phyloP scores from a whole-genome alignment of 2,329 filamentous ascomycete species.

The Mycocentrospora acerina region DNA sequence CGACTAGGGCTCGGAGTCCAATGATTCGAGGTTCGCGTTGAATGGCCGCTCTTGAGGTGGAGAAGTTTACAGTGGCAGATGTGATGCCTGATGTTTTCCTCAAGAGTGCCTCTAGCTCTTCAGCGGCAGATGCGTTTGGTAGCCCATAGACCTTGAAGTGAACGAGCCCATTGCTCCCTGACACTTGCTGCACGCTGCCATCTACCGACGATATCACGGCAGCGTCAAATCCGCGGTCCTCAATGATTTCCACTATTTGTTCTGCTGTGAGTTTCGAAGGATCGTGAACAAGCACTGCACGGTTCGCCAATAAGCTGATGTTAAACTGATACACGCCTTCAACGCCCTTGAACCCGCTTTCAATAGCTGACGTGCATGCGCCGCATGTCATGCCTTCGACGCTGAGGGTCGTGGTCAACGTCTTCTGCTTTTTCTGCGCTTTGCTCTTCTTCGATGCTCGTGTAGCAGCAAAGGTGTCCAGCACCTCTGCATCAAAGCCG shows the following conservation, averaged over 20 bases:
- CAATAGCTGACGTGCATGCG: constrained; percentile 89
- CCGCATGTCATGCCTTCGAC: constrained; percentile 98
- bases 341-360: constrained; percentile 74
- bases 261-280: constrained; percentile 68
- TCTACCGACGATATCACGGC: constrained; percentile 74
- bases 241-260: constrained; percentile 78
- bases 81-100: constrained; percentile 67
- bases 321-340: constrained; percentile 86
- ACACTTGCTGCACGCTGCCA: constrained; percentile 56
- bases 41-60: constrained; percentile 73
- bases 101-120: constrained; percentile 69
- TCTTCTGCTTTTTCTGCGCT: constrained; percentile 46
- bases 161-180: constrained; percentile 60
- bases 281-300: constrained; percentile 85
- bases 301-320: constrained; percentile 89
- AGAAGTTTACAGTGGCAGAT: constrained; percentile 71
- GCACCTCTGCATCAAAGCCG: constrained; percentile 77
- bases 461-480: constrained; percentile 65
- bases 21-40: constrained; percentile 70
- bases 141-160: constrained; percentile 85
- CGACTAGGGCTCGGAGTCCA: constrained; percentile 81
- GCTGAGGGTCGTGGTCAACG: constrained; percentile 76
- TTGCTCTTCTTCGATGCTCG: constrained; percentile 35
- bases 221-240: constrained; percentile 87
- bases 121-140: constrained; percentile 70